These are phyloP conservation scores for Aspergillus costaricaensis DNA, from an alignment of 2,329 filamentous ascomycete genomes.

Conservation along the genomic window DNA sequence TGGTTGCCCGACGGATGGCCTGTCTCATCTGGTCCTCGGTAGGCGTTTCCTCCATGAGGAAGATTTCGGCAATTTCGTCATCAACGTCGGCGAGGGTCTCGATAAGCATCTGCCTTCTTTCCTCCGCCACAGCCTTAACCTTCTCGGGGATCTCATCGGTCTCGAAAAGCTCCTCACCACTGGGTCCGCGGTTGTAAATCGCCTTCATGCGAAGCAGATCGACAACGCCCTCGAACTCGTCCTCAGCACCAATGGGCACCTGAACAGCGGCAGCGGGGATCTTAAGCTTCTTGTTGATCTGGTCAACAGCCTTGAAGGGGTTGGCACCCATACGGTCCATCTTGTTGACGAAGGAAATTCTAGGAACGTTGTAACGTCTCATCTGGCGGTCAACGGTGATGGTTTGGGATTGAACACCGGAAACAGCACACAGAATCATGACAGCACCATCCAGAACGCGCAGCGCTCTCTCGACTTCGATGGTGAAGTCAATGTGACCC, in stretches of 20 bases:
- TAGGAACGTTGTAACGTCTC: slow-evolving; percentile 94
- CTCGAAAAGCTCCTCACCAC: slow-evolving; percentile 74
- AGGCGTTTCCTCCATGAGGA: slow-evolving; percentile 82
- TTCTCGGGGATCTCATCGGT: slow-evolving; percentile 82
- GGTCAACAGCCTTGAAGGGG: slow-evolving; percentile 94
- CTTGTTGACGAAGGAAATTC: slow-evolving; percentile 97
- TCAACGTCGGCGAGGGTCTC: slow-evolving; percentile 97
- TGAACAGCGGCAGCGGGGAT: slow-evolving; percentile 91
- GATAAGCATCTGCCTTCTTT: slow-evolving; percentile 83
- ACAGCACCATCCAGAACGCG: slow-evolving; percentile 94
- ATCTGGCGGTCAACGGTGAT: slow-evolving; percentile 98
- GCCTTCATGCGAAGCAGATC: slow-evolving; percentile 91
- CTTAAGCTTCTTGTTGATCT: slow-evolving; percentile 95
- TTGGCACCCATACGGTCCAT: slow-evolving; percentile 99
- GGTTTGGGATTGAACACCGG: slow-evolving; percentile 95
- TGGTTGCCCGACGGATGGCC: slow-evolving; percentile 89
- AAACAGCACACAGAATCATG: slow-evolving; percentile 97
- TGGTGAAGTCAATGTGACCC: slow-evolving; percentile 98
- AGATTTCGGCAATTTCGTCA: slow-evolving; percentile 94
- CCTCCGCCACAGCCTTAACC: slow-evolving; percentile 70
- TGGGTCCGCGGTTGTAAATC: slow-evolving; percentile 84
- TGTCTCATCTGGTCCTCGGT: slow-evolving; percentile 82
- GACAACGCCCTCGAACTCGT: slow-evolving; percentile 88
- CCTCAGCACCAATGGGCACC: slow-evolving; percentile 89
- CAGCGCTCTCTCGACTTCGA: slow-evolving; percentile 94